phyloP scores from a whole-genome alignment of 768 basidiomycete species.

The Baorangia bicolor region DNA sequence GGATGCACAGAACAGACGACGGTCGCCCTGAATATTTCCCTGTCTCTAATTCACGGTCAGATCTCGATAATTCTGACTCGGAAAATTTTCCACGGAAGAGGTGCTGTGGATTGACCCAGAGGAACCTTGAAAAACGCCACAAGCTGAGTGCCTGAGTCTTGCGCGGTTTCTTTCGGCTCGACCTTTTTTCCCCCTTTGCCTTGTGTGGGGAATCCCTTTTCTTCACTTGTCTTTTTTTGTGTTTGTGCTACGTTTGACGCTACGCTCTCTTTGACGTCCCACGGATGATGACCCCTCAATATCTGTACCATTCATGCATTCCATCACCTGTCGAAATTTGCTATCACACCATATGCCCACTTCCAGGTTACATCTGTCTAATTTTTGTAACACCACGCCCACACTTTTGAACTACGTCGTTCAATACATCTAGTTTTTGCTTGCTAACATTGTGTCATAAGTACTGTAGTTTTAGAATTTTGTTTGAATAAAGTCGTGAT shows the following conservation, averaged over 20 bases:
- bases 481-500: constrained; percentile 21
- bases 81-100: constrained; percentile 26
- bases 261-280: constrained; percentile 19
- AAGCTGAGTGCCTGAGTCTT: constrained; percentile 29
- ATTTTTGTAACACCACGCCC: constrained; percentile 31
- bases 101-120: constrained; percentile 18
- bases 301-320: constrained; percentile 30
- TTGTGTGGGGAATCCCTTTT: background rate
- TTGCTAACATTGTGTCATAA: constrained; percentile 14
- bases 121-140: constrained; percentile 24
- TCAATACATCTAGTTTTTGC: constrained; percentile 17
- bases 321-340: constrained; percentile 13
- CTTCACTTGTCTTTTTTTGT: background rate
- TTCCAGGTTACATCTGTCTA: constrained; percentile 27
- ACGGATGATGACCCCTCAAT: constrained; percentile 22
- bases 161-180: constrained; percentile 4
- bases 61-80: constrained; percentile 30
- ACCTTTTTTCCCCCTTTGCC: constrained; percentile 7
- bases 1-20: constrained; percentile 20
- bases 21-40: constrained; percentile 34
- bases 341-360: constrained; percentile 25
- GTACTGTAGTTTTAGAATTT: constrained; percentile 31
- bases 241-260: constrained; percentile 14
- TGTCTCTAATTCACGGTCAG: constrained; percentile 37
- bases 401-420: constrained; percentile 12